Conservation (phyloP, 768 basidiomycete species). For the Lactarius hatsudake region DNA sequence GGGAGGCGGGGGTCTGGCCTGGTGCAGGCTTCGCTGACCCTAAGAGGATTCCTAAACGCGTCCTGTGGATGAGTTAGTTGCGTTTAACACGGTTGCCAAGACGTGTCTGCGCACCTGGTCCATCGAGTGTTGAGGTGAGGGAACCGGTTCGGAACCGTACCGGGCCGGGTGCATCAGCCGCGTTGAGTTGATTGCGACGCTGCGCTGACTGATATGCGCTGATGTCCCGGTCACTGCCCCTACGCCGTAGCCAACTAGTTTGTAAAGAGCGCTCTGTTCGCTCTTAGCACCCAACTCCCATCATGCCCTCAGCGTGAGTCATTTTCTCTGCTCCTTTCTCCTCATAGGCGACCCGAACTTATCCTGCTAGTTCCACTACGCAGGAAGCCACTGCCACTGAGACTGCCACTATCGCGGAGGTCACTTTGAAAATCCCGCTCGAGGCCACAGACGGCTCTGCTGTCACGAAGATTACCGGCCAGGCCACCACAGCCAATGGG, state of each 20-base stretch:
- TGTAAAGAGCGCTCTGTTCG: conserved; percentile 2
- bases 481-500: conserved; percentile 48
- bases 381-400: neutral
- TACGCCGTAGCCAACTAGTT: neutral
- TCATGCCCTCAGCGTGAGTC: conserved; percentile 15
- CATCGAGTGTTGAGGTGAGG: neutral
- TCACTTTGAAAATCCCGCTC: conserved; percentile 9
- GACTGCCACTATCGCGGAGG: conserved; percentile 1
- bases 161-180: neutral
- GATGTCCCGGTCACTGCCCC: neutral
- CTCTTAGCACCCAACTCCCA: neutral
- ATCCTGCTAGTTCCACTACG: neutral
- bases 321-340: neutral
- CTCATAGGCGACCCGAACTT: neutral
- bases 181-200: neutral
- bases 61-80: conserved; percentile 41
- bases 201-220: neutral
- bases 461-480: conserved; percentile 24
- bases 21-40: conserved; percentile 35
- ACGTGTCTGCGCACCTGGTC: conserved; percentile 22
- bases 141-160: neutral
- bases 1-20: conserved; percentile 31
- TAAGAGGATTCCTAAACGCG: conserved; percentile 55
- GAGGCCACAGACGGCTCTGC: conserved; percentile 1
- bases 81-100: neutral